These are phyloP conservation scores for Nicotiana obtusifolia DNA, from an alignment of 257 asterid species.

Conservation along the genomic window DNA sequence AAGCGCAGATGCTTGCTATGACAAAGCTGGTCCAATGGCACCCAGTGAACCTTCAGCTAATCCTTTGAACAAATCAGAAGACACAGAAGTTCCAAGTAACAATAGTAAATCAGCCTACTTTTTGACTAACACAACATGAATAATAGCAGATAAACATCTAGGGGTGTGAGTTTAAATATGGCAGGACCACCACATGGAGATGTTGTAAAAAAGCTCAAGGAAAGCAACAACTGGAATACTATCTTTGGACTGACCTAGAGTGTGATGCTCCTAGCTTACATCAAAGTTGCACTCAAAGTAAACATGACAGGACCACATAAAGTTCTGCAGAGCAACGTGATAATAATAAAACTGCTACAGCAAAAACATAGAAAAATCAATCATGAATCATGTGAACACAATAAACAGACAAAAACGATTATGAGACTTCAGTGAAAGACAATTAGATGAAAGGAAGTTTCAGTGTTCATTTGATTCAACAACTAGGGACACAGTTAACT, in stretches of 20 bases:
- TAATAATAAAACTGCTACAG: constrained; percentile 15
- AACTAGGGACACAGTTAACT: constrained; percentile 2
- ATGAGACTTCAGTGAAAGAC: constrained; percentile 8
- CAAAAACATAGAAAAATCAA: constrained; percentile 4
- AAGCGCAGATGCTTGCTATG: not conserved
- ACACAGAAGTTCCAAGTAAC: not conserved
- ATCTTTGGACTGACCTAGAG: constrained; percentile 22
- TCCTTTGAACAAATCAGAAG: not conserved
- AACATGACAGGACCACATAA: constrained; percentile 38
- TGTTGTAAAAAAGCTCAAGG: constrained; percentile 16
- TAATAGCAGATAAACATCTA: not conserved
- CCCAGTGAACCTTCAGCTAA: not conserved
- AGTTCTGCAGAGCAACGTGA: constrained; percentile 17
- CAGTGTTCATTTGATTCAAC: constrained; percentile 17
- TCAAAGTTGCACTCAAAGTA: constrained; percentile 21
- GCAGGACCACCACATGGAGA: constrained; percentile 30
- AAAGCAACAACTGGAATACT: constrained; percentile 23
- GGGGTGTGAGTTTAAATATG: not conserved
- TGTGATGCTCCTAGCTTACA: constrained; percentile 17
- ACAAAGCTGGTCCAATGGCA: not conserved
- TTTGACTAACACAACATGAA: constrained; percentile 1
- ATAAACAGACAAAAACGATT: constrained; percentile 9
- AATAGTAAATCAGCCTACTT: not conserved
- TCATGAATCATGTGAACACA: constrained; percentile 9
- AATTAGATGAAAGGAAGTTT: constrained; percentile 4